Base-by-base conservation (phyloP, 306 rosid species). In the Trifolium dubium region DNA sequence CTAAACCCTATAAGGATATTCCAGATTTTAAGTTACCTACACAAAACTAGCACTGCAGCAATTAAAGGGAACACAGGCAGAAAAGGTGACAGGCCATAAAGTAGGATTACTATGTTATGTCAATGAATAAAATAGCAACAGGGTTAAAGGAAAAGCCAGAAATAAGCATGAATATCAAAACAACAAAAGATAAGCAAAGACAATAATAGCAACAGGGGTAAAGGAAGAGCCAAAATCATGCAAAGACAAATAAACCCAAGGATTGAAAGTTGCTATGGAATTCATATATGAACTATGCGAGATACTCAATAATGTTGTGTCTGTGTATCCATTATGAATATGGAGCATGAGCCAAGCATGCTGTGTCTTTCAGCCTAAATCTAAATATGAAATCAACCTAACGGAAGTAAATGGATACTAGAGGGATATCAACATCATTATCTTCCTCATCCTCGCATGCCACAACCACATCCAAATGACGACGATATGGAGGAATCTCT, bases 361-460 rank as follows among this genome's bases (percentile, higher is more conserved):
- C 66, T n/a, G 84, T n/a, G 84, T 79, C 56, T 81, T 68, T 67
- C 35, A 46, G 76, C 81, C 72, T 15, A 39, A 18, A 77, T 77
- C 79, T 69, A 63, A 15, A 39, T 2, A 39, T 30, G 70, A 83
- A 46, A 72, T 54, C 86, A 75, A 65, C 76, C 88, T 88, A 94
- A 75, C 95, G 86, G 89, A 85, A 94, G 79, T 92, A 94, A 76
- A 94, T 82, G 28, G 99, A 94, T 34, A 94, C 28, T 69, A 74
- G 88, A 30, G 99, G 99, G 70, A 94, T 87, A 79, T 94, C 99
- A 51, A 92, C 75, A 54, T 94, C 99, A 34, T 94, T 87, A 70
- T 89, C 96, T 31, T 89, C 92, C 0, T 94, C 97, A 43, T 94
- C 99, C 83, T 94, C 99, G 0, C 99, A 94, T 14, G 99, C 99